Base-by-base conservation (phyloP, 1,139 yeast species). In the Tardiomyces depauwii region DNA sequence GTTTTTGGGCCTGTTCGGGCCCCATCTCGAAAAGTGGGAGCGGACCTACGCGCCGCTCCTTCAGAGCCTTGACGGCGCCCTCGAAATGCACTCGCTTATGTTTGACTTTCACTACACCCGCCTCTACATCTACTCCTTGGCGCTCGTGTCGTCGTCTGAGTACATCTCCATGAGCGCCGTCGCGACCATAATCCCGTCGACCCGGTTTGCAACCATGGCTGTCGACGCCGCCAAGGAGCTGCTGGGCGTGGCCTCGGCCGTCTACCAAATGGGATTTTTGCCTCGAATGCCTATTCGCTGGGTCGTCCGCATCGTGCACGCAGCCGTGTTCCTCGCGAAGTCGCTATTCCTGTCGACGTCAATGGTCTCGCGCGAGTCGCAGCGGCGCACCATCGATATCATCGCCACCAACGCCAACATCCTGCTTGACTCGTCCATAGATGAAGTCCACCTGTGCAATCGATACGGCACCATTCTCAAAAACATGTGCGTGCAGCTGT, bases 261-360 rank as follows among this genome's bases (percentile, higher is more conserved):
- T 86, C 2, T 87, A 82, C 56, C 56, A 55, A 11, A 67, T 82
- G 51, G 77, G 76, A 51, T 67, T 81, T 68, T 66, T 86, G 45
- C 70, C 80, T 50, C 83, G 75, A 58, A 86, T 89, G 79, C 96
- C 97, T 0, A 89, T 87, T 13, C 70, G 96, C 52, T 88, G 96
- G 95, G 80, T 84, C 4, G 83, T 88, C 1, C 71, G 95, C 49
- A 79, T 87, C 36, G 89, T 89, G n/a, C 76, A 93, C 55, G 88
- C 96, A 0, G 89, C 87, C 6, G 93, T 95, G 2, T 89, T 88
- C 60, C 75, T 89, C 47, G 94, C 89, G 11, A 88, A 88, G 61
- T 84, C 94, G 58, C 82, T 83, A 14, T 53, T 62, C 44, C 54
- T 63, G 21, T 57, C 65, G 7, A 55, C 72, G n/a, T 53, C 60